Percentiles rank a stretch among this genome's conserved stretches.
Conservation (phyloP, 129 eudicot genomes). For the Saussurea involucrata region DNA sequence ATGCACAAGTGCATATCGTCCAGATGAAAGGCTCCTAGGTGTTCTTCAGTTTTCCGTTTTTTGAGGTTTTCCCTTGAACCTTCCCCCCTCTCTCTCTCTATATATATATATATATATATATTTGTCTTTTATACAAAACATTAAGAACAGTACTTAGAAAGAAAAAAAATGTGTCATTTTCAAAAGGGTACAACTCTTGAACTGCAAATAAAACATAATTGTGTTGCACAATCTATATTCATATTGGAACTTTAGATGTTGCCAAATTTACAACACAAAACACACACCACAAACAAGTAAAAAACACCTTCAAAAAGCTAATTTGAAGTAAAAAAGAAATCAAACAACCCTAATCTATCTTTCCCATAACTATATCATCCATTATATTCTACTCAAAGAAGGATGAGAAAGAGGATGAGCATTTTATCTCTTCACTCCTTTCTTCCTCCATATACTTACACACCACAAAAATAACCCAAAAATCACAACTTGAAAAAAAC, state of each 20-base stretch:
- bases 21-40: too few relatives aligned
- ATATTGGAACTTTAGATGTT: conserved; percentile 14
- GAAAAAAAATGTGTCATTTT: too few relatives aligned
- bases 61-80: too few relatives aligned
- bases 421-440: conserved; percentile 91
- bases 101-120: too few relatives aligned
- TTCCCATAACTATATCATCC: background rate
- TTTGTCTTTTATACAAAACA: too few relatives aligned
- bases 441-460: conserved; percentile 49
- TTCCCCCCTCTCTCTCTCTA: too few relatives aligned
- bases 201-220: background rate
- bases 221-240: conserved; percentile 19
- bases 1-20: too few relatives aligned
- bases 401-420: conserved; percentile 99
- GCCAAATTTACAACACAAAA: conserved; percentile 20
- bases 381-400: conserved; percentile 36
- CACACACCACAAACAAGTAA: conserved; percentile 30
- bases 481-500: conserved; percentile 21
- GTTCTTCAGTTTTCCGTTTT: too few relatives aligned
- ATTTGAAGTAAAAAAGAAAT: background rate
- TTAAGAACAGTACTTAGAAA: too few relatives aligned
- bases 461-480: conserved; percentile 24
- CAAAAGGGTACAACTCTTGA: background rate
- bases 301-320: conserved; percentile 18
- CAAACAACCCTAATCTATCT: conserved; percentile 20